Evolutionary conservation across 2,329 filamentous ascomycete genomes (phyloP), one percentile per base, ranked within the genome.

Genomic region (Intubia oerlemansii): DNA sequence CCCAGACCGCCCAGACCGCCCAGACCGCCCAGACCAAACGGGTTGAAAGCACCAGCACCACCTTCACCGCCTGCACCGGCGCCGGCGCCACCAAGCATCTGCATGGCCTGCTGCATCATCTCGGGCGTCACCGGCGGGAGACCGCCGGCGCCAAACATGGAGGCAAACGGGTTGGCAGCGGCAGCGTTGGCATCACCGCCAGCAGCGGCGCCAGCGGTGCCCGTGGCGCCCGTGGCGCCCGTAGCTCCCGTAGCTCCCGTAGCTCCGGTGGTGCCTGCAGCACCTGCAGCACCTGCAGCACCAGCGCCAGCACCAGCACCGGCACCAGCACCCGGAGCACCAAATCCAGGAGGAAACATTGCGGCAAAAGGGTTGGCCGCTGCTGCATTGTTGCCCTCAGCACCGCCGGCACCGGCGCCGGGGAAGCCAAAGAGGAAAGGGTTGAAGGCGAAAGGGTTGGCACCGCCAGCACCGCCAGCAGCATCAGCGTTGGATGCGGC

Each of bases 51-150:
- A 23, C 44, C 50, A 23, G 42, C 43, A 18, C 41, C 41, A 19
- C 48, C 32, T n/a, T n/a, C n/a, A n/a, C n/a, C n/a, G n/a, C n/a
- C n/a, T n/a, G n/a, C n/a, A n/a, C n/a, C n/a, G n/a, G n/a, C n/a
- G n/a, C n/a, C n/a, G 38, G 24, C 41, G 34, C 47, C 39, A 7
- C 53, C 53, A 36, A 62, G 50, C 37, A 66, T 47, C 38, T 60
- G 56, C 50, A 62, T 50, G 49, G 59, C 54, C 47, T 59, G 59
- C 47, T 59, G 57, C 49, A 62, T 49, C 47, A 53, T 52, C 42
- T 71, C 65, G 1, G 66, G 63, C 20, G 56, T 60, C 32, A 67
- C 50, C 24, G 49, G 47, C 7, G 60, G 56, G 29, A 36, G 61
- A 5, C 27, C 18, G 18, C 17, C 30, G 11, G 25, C 13, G 8